Evolutionary conservation across 768 basidiomycete genomes (phyloP).

Genomic region (Lactifluus volemus): DNA sequence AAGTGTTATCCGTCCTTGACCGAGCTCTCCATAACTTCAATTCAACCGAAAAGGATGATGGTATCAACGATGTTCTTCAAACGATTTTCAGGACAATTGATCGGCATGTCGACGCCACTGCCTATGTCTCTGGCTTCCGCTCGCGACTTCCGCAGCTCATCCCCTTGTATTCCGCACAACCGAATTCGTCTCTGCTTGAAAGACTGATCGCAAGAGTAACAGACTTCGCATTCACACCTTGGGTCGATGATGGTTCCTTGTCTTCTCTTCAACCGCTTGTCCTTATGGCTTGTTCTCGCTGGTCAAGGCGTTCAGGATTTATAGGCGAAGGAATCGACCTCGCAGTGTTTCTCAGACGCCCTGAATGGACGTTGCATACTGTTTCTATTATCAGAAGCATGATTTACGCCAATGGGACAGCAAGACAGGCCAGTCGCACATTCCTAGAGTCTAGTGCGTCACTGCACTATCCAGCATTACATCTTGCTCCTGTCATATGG

Average conservation of each 20-base stretch:
- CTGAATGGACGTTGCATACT: conserved; percentile 37
- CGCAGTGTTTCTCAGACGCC: conserved; percentile 32
- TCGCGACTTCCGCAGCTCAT: conserved; percentile 10
- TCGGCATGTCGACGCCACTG: not conserved
- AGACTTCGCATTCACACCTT: not conserved
- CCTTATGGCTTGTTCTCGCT: conserved; percentile 1
- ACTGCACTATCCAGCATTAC: not conserved
- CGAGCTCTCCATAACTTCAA: conserved; percentile 5
- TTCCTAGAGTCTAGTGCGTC: conserved; percentile 22
- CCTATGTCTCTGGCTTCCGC: not conserved
- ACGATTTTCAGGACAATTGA: conserved; percentile 9
- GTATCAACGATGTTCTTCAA: not conserved
- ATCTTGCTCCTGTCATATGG: conserved; percentile 21
- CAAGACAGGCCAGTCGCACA: conserved; percentile 2
- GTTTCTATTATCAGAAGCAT: conserved; percentile 36
- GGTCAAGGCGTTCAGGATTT: conserved; percentile 5
- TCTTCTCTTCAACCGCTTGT: conserved; percentile 9
- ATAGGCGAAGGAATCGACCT: conserved; percentile 23
- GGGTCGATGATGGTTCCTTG: conserved; percentile 2
- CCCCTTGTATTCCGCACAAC: conserved; percentile 7
- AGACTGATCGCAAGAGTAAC: conserved; percentile 8
- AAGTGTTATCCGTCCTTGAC: conserved; percentile 40
- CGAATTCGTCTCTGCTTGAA: not conserved
- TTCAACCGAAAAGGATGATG: not conserved
- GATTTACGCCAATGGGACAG: conserved; percentile 32